Base-by-base conservation (phyloP, 164 flowering plant species). In the Vitis amurensis region DNA sequence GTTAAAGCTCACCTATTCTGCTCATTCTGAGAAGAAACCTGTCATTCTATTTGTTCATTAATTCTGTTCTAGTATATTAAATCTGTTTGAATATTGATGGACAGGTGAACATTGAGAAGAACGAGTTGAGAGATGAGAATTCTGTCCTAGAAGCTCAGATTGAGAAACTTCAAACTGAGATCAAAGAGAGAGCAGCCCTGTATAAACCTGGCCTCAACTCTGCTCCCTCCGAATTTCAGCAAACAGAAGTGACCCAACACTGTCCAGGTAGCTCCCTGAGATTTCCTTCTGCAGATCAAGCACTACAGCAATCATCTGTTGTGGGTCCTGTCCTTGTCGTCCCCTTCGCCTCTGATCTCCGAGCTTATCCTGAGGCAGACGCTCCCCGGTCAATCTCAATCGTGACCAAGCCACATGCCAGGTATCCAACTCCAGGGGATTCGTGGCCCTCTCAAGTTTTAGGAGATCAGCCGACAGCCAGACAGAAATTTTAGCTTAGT, bases 101-200 rank as follows among this genome's bases (percentile, higher is more conserved):
- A 17, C 83, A 83, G 87, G 78, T 81, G 23, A 53, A 74, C 13
- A 48, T 67, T 13, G 87, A 83, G 84, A 83, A 79, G 71, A 75
- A 77, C 52, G 87, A 83, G 66, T 73, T 83, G 16, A 51, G 29
- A 71, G 87, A 81, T 57, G 84, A 83, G 50, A 83, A 70, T 49
- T 71, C 67, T 50, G 64, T 67, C 13, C 67, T 83, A 10, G 80
- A 73, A 75, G 58, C 66, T 30, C 78, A 79, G 61, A 73, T 83
- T 13, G 67, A 59, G 66, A 66, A 71, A 30, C 72, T 83, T 17
- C 77, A 71, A 50, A 63, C 16, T 8, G 81, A 79, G 68, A 53
- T 83, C 3, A 59, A 68, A 53, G 69, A 58, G 4, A 77, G 72
- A 63, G 63, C 58, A 52, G 68, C 68, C n/a, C 79, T 67, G n/a